These are phyloP conservation scores for Gymnopus androsaceus DNA, from an alignment of 1,284 basidiomycete species.

Conservation along the genomic window DNA sequence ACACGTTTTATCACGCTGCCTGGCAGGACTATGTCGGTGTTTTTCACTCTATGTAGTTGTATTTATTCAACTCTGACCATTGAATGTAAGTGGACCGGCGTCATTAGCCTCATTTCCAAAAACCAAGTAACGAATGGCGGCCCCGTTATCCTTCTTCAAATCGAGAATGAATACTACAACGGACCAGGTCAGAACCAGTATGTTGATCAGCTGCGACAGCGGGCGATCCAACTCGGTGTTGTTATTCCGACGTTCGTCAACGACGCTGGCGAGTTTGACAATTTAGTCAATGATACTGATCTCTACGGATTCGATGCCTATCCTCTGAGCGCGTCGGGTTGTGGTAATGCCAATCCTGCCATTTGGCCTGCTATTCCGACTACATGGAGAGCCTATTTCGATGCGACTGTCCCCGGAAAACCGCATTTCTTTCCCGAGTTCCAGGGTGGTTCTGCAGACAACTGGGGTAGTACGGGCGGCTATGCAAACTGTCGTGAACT, in stretches of 20 bases:
- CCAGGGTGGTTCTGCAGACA: conserved; percentile 11
- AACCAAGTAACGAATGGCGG: conserved; percentile 10
- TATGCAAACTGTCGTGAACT: conserved; percentile 19
- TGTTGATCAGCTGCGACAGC: not conserved
- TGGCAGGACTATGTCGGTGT: conserved; percentile 8
- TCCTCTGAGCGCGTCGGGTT: not conserved
- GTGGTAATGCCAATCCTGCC: too few species aligned
- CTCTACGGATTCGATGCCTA: conserved; percentile 2
- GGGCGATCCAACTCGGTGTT: not conserved
- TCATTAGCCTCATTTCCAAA: conserved; percentile 1
- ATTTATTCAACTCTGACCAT: too few species aligned
- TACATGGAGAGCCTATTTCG: too few species aligned
- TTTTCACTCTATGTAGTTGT: too few species aligned
- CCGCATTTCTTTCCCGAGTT: conserved; percentile 19
- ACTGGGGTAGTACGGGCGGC: conserved; percentile 19
- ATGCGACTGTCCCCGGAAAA: not conserved
- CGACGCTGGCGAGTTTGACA: not conserved
- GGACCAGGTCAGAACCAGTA: conserved; percentile 1
- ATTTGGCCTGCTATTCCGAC: too few species aligned
- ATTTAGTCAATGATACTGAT: not conserved
- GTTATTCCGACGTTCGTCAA: not conserved
- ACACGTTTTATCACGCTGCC: conserved; percentile 7
- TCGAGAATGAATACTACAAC: conserved; percentile 9
- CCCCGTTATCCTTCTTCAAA: conserved; percentile 13
- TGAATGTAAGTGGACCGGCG: not conserved